Percentiles rank a stretch among this genome's conserved stretches.
Conservation (phyloP, 2,329 filamentous ascomycete genomes). For the Thelonectria rubi region DNA sequence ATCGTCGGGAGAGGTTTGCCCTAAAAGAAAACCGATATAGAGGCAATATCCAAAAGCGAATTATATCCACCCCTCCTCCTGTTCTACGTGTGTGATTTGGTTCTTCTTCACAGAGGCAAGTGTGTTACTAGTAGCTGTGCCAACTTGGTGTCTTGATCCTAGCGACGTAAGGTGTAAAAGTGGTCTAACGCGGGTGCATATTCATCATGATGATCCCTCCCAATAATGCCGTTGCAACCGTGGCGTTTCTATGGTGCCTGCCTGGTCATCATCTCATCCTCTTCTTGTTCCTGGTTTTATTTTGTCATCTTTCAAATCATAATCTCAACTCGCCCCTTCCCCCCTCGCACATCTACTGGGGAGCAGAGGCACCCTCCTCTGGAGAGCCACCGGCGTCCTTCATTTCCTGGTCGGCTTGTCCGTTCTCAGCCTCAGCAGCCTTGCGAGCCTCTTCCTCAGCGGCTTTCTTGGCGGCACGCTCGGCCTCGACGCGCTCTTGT, state of each 20-base stretch:
- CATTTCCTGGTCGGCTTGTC: conserved; percentile 67
- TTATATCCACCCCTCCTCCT: not conserved
- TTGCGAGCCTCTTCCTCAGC: conserved; percentile 65
- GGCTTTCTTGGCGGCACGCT: conserved; percentile 78
- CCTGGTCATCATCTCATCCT: conserved; percentile 24
- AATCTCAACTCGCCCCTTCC: conserved; percentile 13
- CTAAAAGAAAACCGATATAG: conserved; percentile 12
- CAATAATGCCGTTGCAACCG: conserved; percentile 41
- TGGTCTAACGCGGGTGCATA: conserved; percentile 45
- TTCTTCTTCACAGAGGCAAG: too few species aligned
- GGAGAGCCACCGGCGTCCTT: conserved; percentile 66
- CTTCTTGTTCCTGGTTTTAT: conserved; percentile 28
- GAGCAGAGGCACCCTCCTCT: conserved; percentile 57
- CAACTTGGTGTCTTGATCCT: conserved; percentile 42
- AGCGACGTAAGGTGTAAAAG: conserved; percentile 42
- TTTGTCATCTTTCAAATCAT: conserved; percentile 41
- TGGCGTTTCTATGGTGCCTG: conserved; percentile 28
- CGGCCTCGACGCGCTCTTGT: conserved; percentile 80
- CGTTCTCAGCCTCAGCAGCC: conserved; percentile 61
- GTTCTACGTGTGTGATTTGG: not conserved
- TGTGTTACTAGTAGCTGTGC: conserved; percentile 25
- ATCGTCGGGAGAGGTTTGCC: conserved; percentile 6
- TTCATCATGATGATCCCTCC: conserved; percentile 44
- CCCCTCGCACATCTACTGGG: conserved; percentile 44
- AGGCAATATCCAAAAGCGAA: conserved; percentile 23